Base-by-base conservation (phyloP, 2,329 filamentous ascomycete species). In the Berkeleyomyces rouxiae region DNA sequence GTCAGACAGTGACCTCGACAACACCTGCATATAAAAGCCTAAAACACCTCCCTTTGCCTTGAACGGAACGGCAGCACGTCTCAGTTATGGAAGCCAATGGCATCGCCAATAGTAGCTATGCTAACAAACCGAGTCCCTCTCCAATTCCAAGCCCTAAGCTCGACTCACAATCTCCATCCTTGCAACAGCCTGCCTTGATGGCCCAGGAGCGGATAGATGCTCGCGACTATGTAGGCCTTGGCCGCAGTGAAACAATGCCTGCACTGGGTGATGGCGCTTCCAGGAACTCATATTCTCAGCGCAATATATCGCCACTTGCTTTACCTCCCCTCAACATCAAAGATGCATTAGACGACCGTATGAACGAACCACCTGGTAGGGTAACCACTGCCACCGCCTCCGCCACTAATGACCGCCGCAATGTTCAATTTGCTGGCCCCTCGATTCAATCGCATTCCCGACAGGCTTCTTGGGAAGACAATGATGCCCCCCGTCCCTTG, bases 361-460 rank as follows among this genome's bases (percentile, higher is more conserved):
- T 39, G 3, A 31, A 37, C 5, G 51, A 55, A 39, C 16, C 51
- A 39, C 51, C 51, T 6, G 39, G 51, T 13, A 55, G 33, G 3
- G 51, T 36, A 55, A 55, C 51, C 7, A 55, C 51, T 6, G 61
- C 61, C 4, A 46, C 44, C 4, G 43, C 53, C 16, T 53, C 58
- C 2, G 58, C 61, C 11, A 16, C 51, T n/a, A 33, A 63, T 4
- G 59, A 65, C n/a, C 66, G 66, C 7, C 80, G 82, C 63, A 92
- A 86, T 70, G 88, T 95, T 3, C 88, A 93, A 68, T 93, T 95
- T 70, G 82, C 81, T 2, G 79, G 82, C 67, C 82, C 81, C 42
- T 73, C 77, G 4, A 73, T 78, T 6, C 67, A 72, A 23, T 71
- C 76, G 23, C 82, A 84, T 67, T 81, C 79, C 40, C 79, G 84